Evolutionary conservation across 805 yeast species (phyloP), one percentile per base, ranked within the genome.

Genomic region (Ogataea glucozyma): DNA sequence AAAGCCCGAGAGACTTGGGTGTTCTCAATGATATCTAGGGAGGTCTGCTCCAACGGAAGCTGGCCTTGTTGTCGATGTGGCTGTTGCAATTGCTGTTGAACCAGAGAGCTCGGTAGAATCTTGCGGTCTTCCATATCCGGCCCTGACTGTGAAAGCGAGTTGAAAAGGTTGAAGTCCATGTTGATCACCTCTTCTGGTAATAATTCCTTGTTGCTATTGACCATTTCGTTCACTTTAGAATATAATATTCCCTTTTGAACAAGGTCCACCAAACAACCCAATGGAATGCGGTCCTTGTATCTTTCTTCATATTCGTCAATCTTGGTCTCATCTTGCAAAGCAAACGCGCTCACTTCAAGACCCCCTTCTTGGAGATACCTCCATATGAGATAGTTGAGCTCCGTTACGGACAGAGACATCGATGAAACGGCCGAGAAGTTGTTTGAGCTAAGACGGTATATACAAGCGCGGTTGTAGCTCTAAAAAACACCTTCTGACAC

Each of bases 301-400:
- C 67, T 65, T 3, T 61, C 60, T 34, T 81, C 96, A 47, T 77
- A 74, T 16, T 72, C 71, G 48, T 78, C 71, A 9, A 85, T 82
- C 16, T 74, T 67, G 1, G 91, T 70, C 52, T 86, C 90, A 51
- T 85, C 83, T 49, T 85, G 87, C 21, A 93, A 65, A 0, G 97
- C 95, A 56, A 75, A 79, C 0, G 96, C 89, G 2, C 93, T 72
- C 16, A 87, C 72, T 39, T 86, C 90, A 29, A 74, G 71, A 3
- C 95, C 95, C 5, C 83, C 71, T 61, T 93, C 98, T 58, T 88
- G 96, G 27, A 89, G 72, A 58, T 91, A 93, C 48, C 97, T 69
- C 96, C 97, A 93, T 41, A 91, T 78, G 53, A 93, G 74, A 60
- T 91, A 91, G 69, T 91, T 93, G 41, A 91, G 76, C 64, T 89